Base-by-base conservation (phyloP, 331 rosid genomes). In the Malus hybrid region DNA sequence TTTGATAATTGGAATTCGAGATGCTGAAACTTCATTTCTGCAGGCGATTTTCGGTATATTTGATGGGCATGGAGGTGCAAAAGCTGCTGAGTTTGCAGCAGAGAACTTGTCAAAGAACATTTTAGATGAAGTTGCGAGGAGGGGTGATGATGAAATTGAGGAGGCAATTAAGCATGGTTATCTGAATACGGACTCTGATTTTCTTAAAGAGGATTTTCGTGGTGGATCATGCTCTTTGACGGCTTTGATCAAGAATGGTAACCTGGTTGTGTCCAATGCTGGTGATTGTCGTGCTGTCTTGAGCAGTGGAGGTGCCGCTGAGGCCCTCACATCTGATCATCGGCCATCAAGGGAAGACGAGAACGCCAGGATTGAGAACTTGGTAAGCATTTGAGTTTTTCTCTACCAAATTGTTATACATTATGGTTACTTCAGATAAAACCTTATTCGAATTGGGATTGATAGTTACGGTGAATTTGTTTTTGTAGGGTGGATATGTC, bases 211-310 rank as follows among this genome's bases (percentile, higher is more conserved):
- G 77, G 77, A 60, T 55, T 55, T 70, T 3, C 15, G 75, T 28
- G 82, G 85, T 29, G 90, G 88, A 7, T 67, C 90, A 16, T 82
- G 88, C 67, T 84, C 84, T 74, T 82, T 75, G 56, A 75, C 88
- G 19, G 87, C 85, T 4, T 75, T 84, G 72, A 80, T 87, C 4
- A 78, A 30, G 15, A 78, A 84, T 3, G 80, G 84, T 15, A 66
- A 73, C 32, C 85, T 87, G 1, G 83, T 76, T 58, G 88, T 84
- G 76, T 87, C 90, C 3, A 87, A 87, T 29, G 87, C 77, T 2
- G 88, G 90, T 6, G 88, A 87, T 36, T 87, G 88, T 26, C 88
- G 88, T n/a, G 90, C 90, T 0, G 88, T 87, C 19, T 70, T 87
- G 80, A 84, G 90, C 52, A 60, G 83, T 36, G 72, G 75, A 34